Evolutionary conservation across 495 filamentous ascomycete species (phyloP).

Genomic region (Margaritispora aquatica): DNA sequence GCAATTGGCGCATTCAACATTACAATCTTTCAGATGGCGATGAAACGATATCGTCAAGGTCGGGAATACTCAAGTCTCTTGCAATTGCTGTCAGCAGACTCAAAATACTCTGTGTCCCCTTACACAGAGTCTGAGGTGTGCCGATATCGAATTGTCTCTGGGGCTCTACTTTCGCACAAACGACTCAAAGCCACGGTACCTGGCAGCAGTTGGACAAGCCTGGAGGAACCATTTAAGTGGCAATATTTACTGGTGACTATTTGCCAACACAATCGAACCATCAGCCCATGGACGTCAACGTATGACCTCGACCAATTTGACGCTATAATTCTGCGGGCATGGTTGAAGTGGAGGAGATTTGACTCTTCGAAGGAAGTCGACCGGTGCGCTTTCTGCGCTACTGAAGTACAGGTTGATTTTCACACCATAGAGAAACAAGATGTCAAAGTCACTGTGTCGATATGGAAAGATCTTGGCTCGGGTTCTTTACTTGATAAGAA

Average conservation of each 20-base stretch:
- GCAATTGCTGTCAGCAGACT: neutral
- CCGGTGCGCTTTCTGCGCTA: neutral
- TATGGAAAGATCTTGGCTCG: neutral
- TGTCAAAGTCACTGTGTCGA: neutral
- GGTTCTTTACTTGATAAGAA: neutral
- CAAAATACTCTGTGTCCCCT: neutral
- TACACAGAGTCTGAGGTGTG: neutral
- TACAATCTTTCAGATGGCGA: slow-evolving; percentile 9
- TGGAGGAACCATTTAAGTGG: neutral
- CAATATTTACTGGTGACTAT: neutral
- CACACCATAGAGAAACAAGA: neutral
- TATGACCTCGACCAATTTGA: neutral
- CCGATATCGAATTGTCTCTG: neutral
- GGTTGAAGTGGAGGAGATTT: neutral
- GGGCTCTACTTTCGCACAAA: neutral
- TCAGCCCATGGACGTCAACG: neutral
- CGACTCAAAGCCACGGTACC: slow-evolving; percentile 1
- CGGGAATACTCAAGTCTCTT: slow-evolving; percentile 2
- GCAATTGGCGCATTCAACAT: neutral
- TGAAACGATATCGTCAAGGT: slow-evolving; percentile 8
- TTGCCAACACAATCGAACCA: neutral
- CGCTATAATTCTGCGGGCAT: neutral
- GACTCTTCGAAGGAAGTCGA: neutral
- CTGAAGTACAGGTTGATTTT: neutral
- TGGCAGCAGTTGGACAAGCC: neutral